phyloP scores from a whole-genome alignment of 495 filamentous ascomycete genomes.

The Aspergillus taichungensis region DNA sequence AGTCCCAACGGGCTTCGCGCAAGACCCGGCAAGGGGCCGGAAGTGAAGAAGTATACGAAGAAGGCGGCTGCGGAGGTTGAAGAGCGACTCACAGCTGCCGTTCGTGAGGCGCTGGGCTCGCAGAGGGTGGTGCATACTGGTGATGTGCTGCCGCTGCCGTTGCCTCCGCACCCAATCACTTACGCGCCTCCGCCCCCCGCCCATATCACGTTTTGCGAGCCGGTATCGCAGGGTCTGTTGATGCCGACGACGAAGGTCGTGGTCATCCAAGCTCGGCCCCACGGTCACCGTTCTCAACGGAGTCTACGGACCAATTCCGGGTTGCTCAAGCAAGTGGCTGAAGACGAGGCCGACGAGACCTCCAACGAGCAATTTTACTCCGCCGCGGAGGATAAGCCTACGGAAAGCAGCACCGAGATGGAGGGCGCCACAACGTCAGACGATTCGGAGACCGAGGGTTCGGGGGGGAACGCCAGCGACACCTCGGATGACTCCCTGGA shows the following conservation, averaged over 20 bases:
- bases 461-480: slow-evolving; percentile 47
- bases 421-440: slow-evolving; percentile 44
- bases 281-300: slow-evolving; percentile 24
- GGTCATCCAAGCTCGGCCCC: slow-evolving; percentile 52
- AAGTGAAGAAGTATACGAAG: slow-evolving; percentile 30
- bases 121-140: slow-evolving; percentile 73
- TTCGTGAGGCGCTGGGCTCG: slow-evolving; percentile 61
- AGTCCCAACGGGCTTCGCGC: slow-evolving; percentile 32
- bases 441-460: slow-evolving; percentile 43
- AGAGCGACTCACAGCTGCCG: slow-evolving; percentile 62
- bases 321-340: slow-evolving; percentile 49
- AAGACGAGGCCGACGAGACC: slow-evolving; percentile 68
- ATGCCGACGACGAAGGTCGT: slow-evolving; percentile 61
- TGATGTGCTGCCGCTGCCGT: slow-evolving; percentile 72
- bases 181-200: slow-evolving; percentile 73
- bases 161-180: slow-evolving; percentile 82
- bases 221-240: slow-evolving; percentile 78
- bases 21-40: slow-evolving; percentile 27
- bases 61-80: slow-evolving; percentile 42
- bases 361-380: slow-evolving; percentile 85
- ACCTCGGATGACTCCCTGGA: slow-evolving; percentile 72
- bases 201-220: slow-evolving; percentile 55
- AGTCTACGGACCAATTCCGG: slow-evolving; percentile 20
- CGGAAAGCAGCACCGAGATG: slow-evolving; percentile 51
- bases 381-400: slow-evolving; percentile 62